These are phyloP conservation scores for Chrysosporium queenslandicum DNA, from an alignment of 2,329 filamentous ascomycete genomes.

Conservation along the genomic window DNA sequence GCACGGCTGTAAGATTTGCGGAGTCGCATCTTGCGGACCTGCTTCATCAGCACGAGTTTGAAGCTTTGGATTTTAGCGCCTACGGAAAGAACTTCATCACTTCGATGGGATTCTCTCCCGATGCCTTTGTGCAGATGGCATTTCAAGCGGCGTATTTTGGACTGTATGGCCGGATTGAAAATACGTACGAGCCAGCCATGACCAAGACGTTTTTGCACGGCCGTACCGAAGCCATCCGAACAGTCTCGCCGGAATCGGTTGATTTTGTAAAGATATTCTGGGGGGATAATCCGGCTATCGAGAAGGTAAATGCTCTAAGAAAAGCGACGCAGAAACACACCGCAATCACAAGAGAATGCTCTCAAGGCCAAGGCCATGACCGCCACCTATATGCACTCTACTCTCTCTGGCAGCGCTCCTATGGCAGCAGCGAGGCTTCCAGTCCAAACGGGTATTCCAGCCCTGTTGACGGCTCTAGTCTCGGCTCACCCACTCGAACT, in stretches of 20 bases:
- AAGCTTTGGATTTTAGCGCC: slow-evolving; percentile 74
- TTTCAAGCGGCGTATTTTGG: slow-evolving; percentile 98
- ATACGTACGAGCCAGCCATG: slow-evolving; percentile 97
- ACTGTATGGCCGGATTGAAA: slow-evolving; percentile 85
- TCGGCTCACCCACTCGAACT: slow-evolving; percentile 23
- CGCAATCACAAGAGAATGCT: slow-evolving; percentile 68
- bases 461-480: slow-evolving; percentile 34
- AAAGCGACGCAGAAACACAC: slow-evolving; percentile 78
- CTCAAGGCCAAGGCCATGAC: slow-evolving; percentile 84
- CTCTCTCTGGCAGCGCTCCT: slow-evolving; percentile 82
- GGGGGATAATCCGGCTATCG: slow-evolving; percentile 71
- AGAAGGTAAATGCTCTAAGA: slow-evolving; percentile 77
- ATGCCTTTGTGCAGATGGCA: slow-evolving; percentile 97
- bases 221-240: slow-evolving; percentile 83
- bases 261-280: slow-evolving; percentile 90
- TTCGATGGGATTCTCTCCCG: slow-evolving; percentile 89
- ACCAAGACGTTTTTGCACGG: slow-evolving; percentile 91
- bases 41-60: slow-evolving; percentile 93
- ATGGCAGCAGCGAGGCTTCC: slow-evolving; percentile 53
- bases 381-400: slow-evolving; percentile 88
- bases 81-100: slow-evolving; percentile 99
- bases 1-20: slow-evolving; percentile 84
- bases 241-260: slow-evolving; percentile 72
- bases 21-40: slow-evolving; percentile 89
- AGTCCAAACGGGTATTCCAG: slow-evolving; percentile 57